Evolutionary conservation across 495 filamentous ascomycete species (phyloP), one percentile per base, ranked within the genome.

Genomic region (Hypoxylon lienhwacheense): DNA sequence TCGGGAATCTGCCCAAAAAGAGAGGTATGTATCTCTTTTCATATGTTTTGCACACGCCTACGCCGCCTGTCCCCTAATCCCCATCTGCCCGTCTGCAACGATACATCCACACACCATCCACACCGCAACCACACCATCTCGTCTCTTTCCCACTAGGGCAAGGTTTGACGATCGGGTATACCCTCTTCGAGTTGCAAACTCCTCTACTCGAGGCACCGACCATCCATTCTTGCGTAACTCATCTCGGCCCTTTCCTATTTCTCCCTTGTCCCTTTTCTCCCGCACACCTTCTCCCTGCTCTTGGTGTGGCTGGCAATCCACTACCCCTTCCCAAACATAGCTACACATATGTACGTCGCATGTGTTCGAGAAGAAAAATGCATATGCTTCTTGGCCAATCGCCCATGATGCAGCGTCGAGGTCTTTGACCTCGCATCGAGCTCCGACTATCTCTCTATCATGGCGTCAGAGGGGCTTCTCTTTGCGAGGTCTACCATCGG

Each of bases 171-270:
- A 60, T 65, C 64, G 60, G 64, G 25, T 59, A 52, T 47, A 56
- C 54, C 48, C 52, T 61, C 55, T 66, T 54, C 63, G 50, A 60
- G 62, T 65, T 45, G 58, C 58, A 65, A 67, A 65, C 58, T 65
- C 62, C 53, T 59, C 59, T 62, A 58, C 55, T 21, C 53, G 44
- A 50, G 58, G 53, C 65, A 59, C 65, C 58, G 53, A 60, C 58
- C 61, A 43, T 62, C 54, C 62, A 59, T 65, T 67, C 50, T 67
- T 63, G 62, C 65, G 61, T 63, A 60, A 60, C 60, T 59, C 47
- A 39, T 59, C 60, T 66, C 65, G 63, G 65, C 45, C 65, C 65
- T 68, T 66, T 64, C 66, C 63, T 56, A 59, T 66, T 62, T 51
- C 52, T 63, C 58, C 55, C 57, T 58, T 55, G 59, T 62, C 58